A percentile compares a stretch with the other conserved stretches of the same genome.
Conservation (phyloP, 352 stramenopile species). For the Phytopythium oedochilum region DNA sequence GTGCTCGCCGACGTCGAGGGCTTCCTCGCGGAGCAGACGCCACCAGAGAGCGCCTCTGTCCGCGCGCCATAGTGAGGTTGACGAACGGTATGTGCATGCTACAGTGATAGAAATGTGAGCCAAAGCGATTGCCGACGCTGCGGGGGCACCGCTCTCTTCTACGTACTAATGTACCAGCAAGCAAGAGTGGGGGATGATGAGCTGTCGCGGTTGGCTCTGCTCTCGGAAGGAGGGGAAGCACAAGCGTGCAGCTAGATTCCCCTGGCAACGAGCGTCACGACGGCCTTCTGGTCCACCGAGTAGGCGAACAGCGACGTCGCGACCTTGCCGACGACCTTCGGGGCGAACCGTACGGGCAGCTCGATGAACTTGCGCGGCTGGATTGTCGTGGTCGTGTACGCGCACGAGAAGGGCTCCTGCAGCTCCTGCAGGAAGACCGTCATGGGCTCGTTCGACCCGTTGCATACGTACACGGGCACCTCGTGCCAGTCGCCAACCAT, state of each 20-base stretch:
- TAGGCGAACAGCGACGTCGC: slow-evolving; percentile 80
- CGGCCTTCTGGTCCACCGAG: slow-evolving; percentile 72
- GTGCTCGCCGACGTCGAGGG: slow-evolving; percentile 68
- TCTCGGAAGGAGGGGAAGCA: not conserved
- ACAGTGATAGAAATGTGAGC: not conserved
- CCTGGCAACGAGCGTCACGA: slow-evolving; percentile 71
- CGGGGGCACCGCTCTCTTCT: not conserved
- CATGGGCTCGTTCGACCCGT: slow-evolving; percentile 73
- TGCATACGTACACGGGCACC: slow-evolving; percentile 85
- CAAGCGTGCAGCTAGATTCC: slow-evolving; percentile 31
- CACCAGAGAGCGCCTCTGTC: not conserved
- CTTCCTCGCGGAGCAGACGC: slow-evolving; percentile 52
- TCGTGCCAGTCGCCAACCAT: slow-evolving; percentile 68
- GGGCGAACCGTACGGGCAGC: slow-evolving; percentile 67
- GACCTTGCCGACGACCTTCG: slow-evolving; percentile 76
- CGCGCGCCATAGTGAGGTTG: not conserved
- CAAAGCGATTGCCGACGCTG: not conserved
- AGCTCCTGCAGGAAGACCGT: slow-evolving; percentile 82
- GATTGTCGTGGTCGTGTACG: slow-evolving; percentile 74
- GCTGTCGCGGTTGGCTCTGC: not conserved
- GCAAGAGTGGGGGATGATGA: not conserved
- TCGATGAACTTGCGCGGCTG: slow-evolving; percentile 83
- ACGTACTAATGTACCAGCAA: not conserved
- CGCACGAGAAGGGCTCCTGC: slow-evolving; percentile 70
- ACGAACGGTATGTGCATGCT: not conserved